Evolutionary conservation across 2,329 filamentous ascomycete species (phyloP).

Genomic region (Trichoderma breve): DNA sequence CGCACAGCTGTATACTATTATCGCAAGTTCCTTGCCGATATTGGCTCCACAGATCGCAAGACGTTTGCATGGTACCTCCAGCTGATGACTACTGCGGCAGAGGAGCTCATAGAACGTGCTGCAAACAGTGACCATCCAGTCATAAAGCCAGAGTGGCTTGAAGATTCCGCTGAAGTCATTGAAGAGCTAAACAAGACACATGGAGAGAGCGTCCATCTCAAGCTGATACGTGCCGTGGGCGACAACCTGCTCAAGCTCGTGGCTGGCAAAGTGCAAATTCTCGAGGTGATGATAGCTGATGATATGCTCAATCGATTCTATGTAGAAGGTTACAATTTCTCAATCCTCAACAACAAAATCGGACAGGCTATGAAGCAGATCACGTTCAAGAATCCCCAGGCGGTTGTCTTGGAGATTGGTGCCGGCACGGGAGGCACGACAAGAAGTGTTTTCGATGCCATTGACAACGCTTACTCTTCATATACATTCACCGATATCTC

Average conservation of each 20-base stretch:
- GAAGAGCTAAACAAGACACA: neutral
- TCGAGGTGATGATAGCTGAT: slow-evolving; percentile 37
- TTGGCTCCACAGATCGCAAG: too few relatives aligned
- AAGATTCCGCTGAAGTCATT: too few relatives aligned
- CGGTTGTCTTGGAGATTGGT: slow-evolving; percentile 36
- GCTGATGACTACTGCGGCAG: too few relatives aligned
- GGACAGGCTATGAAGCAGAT: slow-evolving; percentile 21
- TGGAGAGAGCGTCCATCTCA: neutral
- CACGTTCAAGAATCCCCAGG: slow-evolving; percentile 28
- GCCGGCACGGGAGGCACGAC: slow-evolving; percentile 38
- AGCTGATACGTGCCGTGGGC: neutral
- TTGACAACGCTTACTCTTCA: neutral
- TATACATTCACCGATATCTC: slow-evolving; percentile 38
- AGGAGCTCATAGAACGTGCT: too few relatives aligned
- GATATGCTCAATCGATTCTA: slow-evolving; percentile 30
- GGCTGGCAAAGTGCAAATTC: slow-evolving; percentile 33
- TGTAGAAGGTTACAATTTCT: slow-evolving; percentile 1
- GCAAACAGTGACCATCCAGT: too few relatives aligned
- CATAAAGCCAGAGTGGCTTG: too few relatives aligned
- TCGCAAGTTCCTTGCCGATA: too few relatives aligned
- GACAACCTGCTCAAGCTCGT: slow-evolving; percentile 32
- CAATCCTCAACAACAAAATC: neutral
- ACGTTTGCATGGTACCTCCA: too few relatives aligned
- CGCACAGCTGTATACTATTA: too few relatives aligned
- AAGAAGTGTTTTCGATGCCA: slow-evolving; percentile 10